A percentile compares a stretch with the other conserved stretches of the same genome.
phyloP scores from a whole-genome alignment of 805 yeast species.

The Metschnikowia cerradonensis region DNA sequence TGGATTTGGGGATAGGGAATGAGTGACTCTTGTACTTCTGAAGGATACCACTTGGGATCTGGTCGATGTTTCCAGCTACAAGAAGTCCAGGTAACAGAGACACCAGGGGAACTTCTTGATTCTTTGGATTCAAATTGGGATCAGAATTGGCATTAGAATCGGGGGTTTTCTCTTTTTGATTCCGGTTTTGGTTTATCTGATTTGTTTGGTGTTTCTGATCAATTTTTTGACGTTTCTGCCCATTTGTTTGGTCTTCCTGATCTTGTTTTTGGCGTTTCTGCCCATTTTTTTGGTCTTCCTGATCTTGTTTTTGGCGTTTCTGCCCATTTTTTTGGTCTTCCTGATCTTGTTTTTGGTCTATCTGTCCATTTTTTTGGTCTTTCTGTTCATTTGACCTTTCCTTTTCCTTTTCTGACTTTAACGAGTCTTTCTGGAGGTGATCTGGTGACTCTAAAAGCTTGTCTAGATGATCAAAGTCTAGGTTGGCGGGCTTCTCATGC shows the following conservation, averaged over 20 bases:
- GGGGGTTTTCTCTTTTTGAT: background rate
- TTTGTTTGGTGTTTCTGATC: too few species aligned
- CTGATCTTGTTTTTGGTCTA: too few species aligned
- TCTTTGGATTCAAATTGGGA: background rate
- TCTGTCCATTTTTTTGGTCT: too few species aligned
- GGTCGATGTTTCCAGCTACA: constrained; percentile 4
- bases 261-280: too few species aligned
- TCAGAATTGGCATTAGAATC: background rate
- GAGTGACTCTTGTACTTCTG: constrained; percentile 16
- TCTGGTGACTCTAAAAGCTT: background rate
- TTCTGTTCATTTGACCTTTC: too few species aligned
- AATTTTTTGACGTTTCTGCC: too few species aligned
- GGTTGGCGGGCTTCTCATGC: background rate
- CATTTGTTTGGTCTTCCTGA: too few species aligned
- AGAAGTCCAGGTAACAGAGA: constrained; percentile 7
- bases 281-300: too few species aligned
- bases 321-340: too few species aligned
- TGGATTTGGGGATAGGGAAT: constrained; percentile 26
- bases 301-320: too few species aligned
- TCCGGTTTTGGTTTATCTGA: background rate
- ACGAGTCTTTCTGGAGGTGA: too few species aligned
- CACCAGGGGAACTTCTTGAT: background rate
- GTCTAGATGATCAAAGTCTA: constrained; percentile 8
- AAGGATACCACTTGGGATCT: constrained; percentile 1
- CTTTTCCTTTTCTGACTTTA: background rate